These are phyloP conservation scores for Hordeum marinum DNA, from an alignment of 176 grass and related monocot species.

Conservation along the genomic window DNA sequence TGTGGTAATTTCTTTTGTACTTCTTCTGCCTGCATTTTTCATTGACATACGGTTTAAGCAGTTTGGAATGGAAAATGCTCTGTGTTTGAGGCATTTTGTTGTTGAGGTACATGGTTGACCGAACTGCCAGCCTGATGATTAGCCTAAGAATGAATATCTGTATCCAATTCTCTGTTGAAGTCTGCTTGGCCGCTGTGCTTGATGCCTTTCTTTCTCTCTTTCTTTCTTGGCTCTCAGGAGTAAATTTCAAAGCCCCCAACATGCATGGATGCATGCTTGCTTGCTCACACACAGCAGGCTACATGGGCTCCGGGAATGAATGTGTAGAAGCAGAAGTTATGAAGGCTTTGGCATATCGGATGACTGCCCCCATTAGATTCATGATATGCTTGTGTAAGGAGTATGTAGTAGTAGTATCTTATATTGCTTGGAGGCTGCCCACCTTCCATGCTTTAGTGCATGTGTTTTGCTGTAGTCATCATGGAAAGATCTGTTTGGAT, in stretches of 20 bases:
- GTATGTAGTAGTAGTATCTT: too few species aligned
- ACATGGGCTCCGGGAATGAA: conserved; percentile 18
- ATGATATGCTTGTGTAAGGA: neutral
- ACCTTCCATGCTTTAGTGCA: too few species aligned
- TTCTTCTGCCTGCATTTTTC: too few species aligned
- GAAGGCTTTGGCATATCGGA: conserved; percentile 21
- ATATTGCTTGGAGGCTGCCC: too few species aligned
- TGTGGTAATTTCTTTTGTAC: too few species aligned
- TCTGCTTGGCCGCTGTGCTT: conserved; percentile 3
- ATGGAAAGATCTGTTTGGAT: neutral
- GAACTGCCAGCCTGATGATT: conserved; percentile 33
- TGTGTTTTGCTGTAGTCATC: neutral
- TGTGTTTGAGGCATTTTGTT: too few species aligned
- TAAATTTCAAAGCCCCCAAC: neutral
- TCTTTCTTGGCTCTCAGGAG: neutral
- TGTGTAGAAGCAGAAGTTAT: conserved; percentile 22
- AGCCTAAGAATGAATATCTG: conserved; percentile 32
- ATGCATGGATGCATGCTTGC: too few species aligned
- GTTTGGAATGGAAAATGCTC: too few species aligned
- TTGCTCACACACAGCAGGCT: neutral
- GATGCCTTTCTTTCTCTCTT: neutral
- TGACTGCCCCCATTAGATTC: neutral
- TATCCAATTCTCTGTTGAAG: neutral
- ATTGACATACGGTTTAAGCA: too few species aligned
- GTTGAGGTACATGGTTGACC: neutral